A percentile compares a stretch with the other conserved stretches of the same genome.
phyloP scores from a whole-genome alignment of 768 basidiomycete species.

The Auricularia sp. region DNA sequence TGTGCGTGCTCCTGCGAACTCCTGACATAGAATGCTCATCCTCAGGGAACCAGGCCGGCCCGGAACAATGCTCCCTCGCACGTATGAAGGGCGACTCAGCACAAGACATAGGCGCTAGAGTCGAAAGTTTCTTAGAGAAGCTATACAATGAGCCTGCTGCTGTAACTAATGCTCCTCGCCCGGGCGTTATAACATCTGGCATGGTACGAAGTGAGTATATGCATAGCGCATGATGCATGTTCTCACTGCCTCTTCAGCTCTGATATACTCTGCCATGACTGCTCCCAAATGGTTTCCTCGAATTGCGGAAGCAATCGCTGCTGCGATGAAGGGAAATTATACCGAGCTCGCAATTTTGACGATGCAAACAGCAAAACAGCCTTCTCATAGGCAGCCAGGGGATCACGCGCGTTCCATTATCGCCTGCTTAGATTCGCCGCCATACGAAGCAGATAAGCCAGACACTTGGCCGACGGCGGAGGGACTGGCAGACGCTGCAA shows the following conservation, averaged over 20 bases:
- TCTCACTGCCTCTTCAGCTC: slow-evolving; percentile 2
- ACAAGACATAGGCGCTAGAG: slow-evolving; percentile 2
- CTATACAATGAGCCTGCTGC: slow-evolving; percentile 7
- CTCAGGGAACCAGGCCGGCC: slow-evolving; percentile 3
- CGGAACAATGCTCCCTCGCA: slow-evolving; percentile 7
- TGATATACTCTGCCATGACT: slow-evolving; percentile 5
- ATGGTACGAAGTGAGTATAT: slow-evolving; percentile 4
- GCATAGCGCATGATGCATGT: background rate
- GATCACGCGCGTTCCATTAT: slow-evolving; percentile 9
- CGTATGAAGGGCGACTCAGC: slow-evolving; percentile 1
- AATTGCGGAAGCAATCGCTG: slow-evolving; percentile 1
- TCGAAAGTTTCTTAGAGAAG: slow-evolving; percentile 7
- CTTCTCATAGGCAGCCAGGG: background rate
- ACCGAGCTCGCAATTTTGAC: background rate
- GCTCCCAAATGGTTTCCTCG: slow-evolving; percentile 4
- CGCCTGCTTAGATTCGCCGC: slow-evolving; percentile 9
- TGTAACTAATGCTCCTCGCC: background rate
- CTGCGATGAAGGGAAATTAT: slow-evolving; percentile 9
- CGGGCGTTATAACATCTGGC: slow-evolving; percentile 8
- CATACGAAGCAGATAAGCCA: background rate
- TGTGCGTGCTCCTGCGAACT: slow-evolving; percentile 1
- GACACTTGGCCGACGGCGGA: slow-evolving; percentile 7
- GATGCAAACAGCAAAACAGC: background rate
- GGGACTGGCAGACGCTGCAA: slow-evolving; percentile 5
- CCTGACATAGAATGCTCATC: background rate